Conservation (phyloP, 129 eudicot genomes). For the Cynara cardunculus region DNA sequence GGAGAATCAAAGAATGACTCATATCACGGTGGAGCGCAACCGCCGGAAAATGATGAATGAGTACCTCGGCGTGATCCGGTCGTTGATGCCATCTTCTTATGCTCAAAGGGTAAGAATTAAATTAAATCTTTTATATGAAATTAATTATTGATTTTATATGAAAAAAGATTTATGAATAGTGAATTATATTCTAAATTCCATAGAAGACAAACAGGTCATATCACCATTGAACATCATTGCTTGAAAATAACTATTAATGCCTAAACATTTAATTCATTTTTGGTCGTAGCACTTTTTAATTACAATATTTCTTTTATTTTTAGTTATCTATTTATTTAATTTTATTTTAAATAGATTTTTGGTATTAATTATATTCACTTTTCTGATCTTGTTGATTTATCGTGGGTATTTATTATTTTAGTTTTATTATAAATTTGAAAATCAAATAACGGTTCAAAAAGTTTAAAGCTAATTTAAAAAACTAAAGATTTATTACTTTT, state of each 20-base stretch:
- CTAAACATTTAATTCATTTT: constrained; percentile 4
- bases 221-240: constrained; percentile 23
- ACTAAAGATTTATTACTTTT: neutral
- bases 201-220: constrained; percentile 12
- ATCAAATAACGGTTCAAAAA: neutral
- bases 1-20: constrained; percentile 87
- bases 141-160: neutral
- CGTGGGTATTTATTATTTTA: neutral
- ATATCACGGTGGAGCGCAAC: constrained; percentile 80
- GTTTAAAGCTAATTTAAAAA: too few species aligned
- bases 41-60: constrained; percentile 92
- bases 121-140: neutral
- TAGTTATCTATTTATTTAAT: neutral
- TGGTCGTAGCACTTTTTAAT: neutral
- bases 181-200: neutral
- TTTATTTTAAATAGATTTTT: neutral
- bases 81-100: constrained; percentile 73
- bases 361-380: too few species aligned
- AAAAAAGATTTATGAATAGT: neutral
- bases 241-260: neutral
- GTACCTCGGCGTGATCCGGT: constrained; percentile 63
- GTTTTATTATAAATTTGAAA: too few species aligned
- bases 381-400: too few species aligned
- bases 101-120: constrained; percentile 64
- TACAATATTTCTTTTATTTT: too few species aligned